Base-by-base conservation (phyloP, 805 yeast genomes). In the Spathaspora boniae region DNA sequence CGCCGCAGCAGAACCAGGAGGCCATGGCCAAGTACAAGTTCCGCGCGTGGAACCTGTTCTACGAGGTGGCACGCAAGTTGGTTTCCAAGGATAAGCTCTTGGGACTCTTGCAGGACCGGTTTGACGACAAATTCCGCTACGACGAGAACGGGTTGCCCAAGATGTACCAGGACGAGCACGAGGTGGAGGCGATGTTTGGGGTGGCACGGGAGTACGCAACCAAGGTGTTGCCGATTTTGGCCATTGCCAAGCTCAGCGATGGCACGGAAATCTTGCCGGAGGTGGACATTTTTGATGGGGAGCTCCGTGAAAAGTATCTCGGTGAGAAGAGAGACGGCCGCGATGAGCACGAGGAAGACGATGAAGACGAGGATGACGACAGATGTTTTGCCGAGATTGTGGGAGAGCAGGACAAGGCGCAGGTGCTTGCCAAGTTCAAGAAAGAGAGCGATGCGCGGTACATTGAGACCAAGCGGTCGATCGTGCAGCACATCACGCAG, bases 401-500 rank as follows among this genome's bases (percentile, higher is more conserved):
- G 27, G 60, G 70, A 16, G 74, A 75, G 16, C 48, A 65, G 5
- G 85, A 83, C 41, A 80, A 79, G 53, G 70, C 68, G 12, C 73
- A 68, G 18, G 67, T 87, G 3, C 56, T 69, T 38, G 62, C 65
- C 38, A 78, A 78, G 48, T 80, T 86, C 58, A 78, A 81, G 56
- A 79, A 79, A 41, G 84, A 83, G 48, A 75, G 86, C 15, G 95
- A 88, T 54, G 77, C 89, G 7, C 71, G 81, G 29, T 89, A 78
- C 42, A 68, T 91, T 31, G 97, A 89, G 51, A 88, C 97, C 14
- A 89, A 86, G 58, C 76, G 97, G 45, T 84, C 96, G 3, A 79
- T 86, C 35, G 73, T 88, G 31, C 82, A 80, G 43, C 80, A 82
- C 31, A 74, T 79, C 9, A 78, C 95, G 0, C 80, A 82, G 40